These are phyloP conservation scores for Sporothrix inflata DNA, from an alignment of 2,329 filamentous ascomycete genomes.

Conservation along the genomic window DNA sequence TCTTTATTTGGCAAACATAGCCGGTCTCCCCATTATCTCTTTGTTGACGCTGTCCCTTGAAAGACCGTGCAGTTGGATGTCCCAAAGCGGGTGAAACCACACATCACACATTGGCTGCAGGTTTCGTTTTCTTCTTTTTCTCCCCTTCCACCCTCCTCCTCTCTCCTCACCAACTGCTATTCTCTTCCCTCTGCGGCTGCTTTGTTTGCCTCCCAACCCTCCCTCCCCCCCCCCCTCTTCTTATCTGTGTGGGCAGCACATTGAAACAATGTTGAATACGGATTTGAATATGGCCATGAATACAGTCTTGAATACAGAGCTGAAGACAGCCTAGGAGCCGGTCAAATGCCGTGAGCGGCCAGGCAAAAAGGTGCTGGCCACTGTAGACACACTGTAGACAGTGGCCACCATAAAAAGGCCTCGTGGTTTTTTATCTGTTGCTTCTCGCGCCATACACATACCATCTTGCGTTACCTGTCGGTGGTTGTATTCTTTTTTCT, in stretches of 20 bases:
- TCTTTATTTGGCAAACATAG: neutral
- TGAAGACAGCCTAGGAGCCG: neutral
- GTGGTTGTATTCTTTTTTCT: neutral
- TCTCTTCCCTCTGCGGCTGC: slow-evolving; percentile 15
- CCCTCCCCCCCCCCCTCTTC: neutral
- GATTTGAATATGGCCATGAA: neutral
- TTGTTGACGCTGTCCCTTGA: neutral
- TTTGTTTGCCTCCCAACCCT: neutral
- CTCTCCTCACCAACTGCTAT: neutral
- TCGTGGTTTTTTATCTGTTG: neutral
- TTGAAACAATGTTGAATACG: slow-evolving; percentile 13
- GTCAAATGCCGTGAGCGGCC: neutral
- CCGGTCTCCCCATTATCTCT: neutral
- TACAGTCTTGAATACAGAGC: neutral
- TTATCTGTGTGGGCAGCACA: neutral
- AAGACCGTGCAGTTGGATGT: neutral
- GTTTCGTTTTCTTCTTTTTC: neutral
- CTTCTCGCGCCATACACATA: slow-evolving; percentile 7
- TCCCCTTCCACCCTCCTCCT: neutral
- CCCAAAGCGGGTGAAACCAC: neutral
- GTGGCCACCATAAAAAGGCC: neutral
- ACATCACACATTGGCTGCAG: neutral
- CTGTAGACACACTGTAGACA: slow-evolving; percentile 1
- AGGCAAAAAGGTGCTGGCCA: neutral
- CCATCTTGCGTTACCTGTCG: neutral